Conservation (phyloP, 768 basidiomycete species). For the Punctularia strigosozonata region DNA sequence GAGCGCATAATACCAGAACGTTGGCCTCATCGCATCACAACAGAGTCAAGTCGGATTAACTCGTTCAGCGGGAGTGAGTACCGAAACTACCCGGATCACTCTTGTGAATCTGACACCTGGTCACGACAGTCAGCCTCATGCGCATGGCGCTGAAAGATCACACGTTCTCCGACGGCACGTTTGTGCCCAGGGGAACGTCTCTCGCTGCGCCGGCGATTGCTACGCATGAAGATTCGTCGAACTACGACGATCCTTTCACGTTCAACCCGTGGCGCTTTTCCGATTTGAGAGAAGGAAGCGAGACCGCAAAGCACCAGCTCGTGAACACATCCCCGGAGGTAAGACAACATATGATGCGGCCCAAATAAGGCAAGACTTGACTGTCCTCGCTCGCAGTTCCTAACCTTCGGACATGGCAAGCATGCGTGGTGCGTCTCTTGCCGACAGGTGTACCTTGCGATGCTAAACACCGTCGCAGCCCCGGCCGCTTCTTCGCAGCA, state of each 20-base stretch:
- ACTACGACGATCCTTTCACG: slow-evolving; percentile 11
- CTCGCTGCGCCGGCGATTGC: slow-evolving; percentile 8
- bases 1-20: no score
- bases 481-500: slow-evolving; percentile 34
- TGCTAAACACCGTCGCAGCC: slow-evolving; percentile 5
- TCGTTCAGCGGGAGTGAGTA: no score
- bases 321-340: slow-evolving; percentile 13
- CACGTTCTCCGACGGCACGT: slow-evolving; percentile 23
- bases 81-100: no score
- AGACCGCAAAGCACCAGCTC: slow-evolving; percentile 21
- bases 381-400: slow-evolving; percentile 13
- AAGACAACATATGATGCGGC: not conserved
- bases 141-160: slow-evolving; percentile 20
- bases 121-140: slow-evolving; percentile 12
- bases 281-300: slow-evolving; percentile 18
- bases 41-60: no score
- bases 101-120: no score
- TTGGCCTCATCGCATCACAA: no score
- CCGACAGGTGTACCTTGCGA: not conserved
- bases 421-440: slow-evolving; percentile 16
- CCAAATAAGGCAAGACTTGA: slow-evolving; percentile 4
- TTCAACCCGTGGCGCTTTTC: slow-evolving; percentile 41
- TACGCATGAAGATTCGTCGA: slow-evolving; percentile 13
- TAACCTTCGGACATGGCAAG: slow-evolving; percentile 16
- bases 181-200: slow-evolving; percentile 13